Conservation (phyloP, 2,329 filamentous ascomycete genomes). For the Helotiales sp. region DNA sequence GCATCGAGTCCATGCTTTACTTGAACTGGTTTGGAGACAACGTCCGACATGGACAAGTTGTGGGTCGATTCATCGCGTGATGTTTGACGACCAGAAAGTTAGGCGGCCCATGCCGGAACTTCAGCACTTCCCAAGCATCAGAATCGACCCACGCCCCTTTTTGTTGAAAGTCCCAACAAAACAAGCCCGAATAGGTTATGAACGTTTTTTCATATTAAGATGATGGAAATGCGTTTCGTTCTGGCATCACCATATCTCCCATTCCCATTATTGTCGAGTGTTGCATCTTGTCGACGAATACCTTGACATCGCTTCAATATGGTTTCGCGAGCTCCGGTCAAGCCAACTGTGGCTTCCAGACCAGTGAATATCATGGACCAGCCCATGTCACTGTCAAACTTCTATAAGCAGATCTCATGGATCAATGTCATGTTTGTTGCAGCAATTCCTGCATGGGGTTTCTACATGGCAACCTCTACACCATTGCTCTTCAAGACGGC, state of each 20-base stretch:
- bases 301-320: background rate
- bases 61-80: background rate
- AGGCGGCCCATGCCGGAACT: background rate
- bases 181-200: background rate
- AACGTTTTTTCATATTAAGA: background rate
- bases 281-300: background rate
- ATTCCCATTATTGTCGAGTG: background rate
- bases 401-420: conserved; percentile 10
- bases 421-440: conserved; percentile 10
- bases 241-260: background rate
- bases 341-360: background rate
- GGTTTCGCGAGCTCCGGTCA: background rate
- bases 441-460: conserved; percentile 3
- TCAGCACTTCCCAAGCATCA: background rate
- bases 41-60: background rate
- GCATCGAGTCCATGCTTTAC: background rate
- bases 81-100: background rate
- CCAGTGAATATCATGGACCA: conserved; percentile 3
- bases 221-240: background rate
- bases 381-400: conserved; percentile 10
- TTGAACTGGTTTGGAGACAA: background rate
- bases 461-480: conserved; percentile 39
- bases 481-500: conserved; percentile 69
- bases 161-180: conserved; percentile 1
- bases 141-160: background rate